Evolutionary conservation across 306 rosid genomes (phyloP).

Genomic region (Biancaea sappan): DNA sequence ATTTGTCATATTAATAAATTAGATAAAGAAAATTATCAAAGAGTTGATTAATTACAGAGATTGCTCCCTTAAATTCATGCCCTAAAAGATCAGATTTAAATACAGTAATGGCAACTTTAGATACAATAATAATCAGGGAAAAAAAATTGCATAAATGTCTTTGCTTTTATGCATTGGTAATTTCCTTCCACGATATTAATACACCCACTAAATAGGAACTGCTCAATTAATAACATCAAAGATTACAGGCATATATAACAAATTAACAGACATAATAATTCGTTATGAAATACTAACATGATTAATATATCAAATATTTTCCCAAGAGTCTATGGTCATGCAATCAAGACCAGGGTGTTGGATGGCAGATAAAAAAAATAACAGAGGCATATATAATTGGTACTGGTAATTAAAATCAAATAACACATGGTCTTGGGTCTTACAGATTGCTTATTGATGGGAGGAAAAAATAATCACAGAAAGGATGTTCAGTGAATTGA

Average conservation of each 20-base stretch:
- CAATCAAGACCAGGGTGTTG: constrained; percentile 24
- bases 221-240: not conserved
- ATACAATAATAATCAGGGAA: not conserved
- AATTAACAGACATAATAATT: not conserved
- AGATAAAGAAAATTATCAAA: too few relatives aligned
- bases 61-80: not conserved
- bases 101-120: not conserved
- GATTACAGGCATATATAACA: not conserved
- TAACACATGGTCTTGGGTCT: constrained; percentile 25
- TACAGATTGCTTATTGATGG: constrained; percentile 30
- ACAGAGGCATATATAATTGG: constrained; percentile 9
- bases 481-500: constrained; percentile 26
- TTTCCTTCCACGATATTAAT: not conserved
- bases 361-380: constrained; percentile 12
- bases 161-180: not conserved
- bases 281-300: not conserved
- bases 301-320: not conserved
- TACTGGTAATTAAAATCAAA: constrained; percentile 1
- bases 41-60: not conserved
- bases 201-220: not conserved
- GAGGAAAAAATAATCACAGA: constrained; percentile 30
- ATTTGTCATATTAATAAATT: too few relatives aligned
- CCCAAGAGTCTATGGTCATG: not conserved
- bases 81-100: not conserved
- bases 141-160: not conserved